Evolutionary conservation across 805 yeast genomes (phyloP), one percentile per base, ranked within the genome.

Genomic region (Metschnikowia continentalis): DNA sequence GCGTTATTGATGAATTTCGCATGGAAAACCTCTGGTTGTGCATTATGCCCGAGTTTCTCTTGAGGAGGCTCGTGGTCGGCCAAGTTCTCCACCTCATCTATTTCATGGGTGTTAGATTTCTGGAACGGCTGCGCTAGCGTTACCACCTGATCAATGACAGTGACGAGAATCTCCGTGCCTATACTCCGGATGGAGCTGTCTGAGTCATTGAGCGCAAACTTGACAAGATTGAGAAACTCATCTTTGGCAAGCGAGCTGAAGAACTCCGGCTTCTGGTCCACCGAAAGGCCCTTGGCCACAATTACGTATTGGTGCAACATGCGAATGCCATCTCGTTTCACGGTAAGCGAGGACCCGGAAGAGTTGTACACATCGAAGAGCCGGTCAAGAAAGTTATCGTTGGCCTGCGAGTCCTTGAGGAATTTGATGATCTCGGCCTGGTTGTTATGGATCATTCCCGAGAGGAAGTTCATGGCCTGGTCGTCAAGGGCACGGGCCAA

Each of bases 91-190:
- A 68, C 68, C 10, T 51, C 54, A 10, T 41, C 39, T 17, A 60
- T 55, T 4, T 61, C 69, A 49, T 61, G 39, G 5, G 40, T 22
- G 19, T 35, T 44, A 15, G 39, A 11, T 26, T 35, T 59, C 42
- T 66, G 67, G 10, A 66, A 61, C 1, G 72, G 61, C 57, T 70
- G 76, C 35, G 88, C 81, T 38, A 88, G 66, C 14, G 82, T 66
- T 8, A 88, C 84, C 61, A 90, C 96, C 58, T 88, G 92, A 52
- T 91, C 97, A 23, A 91, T 84, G 4, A 90, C 83, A 1, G 90
- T 74, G 7, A 88, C 86, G 14, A 91, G 78, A 7, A 89, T 69
- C 62, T 92, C 97, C 0, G 94, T 84, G 0, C 96, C 95, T 20
- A 87, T 62, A 2, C 84, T 81, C 50, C 92, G 73, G 8, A 82